Evolutionary conservation across 441 rosid species (phyloP), one percentile per base, ranked within the genome.

Genomic region (Populus hybrid): DNA sequence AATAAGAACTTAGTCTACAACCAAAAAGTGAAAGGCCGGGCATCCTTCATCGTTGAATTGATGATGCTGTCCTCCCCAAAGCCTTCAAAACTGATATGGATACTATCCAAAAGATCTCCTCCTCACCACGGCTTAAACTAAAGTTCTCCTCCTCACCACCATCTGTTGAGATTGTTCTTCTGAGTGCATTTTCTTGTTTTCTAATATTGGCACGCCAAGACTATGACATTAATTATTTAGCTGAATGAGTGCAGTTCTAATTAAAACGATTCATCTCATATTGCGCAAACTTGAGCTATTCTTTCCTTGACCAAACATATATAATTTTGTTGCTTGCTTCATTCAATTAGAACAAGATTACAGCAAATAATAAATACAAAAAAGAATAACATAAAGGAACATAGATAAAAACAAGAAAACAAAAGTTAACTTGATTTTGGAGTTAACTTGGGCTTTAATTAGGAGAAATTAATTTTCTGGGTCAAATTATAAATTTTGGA

Each of bases 21-120:
- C 26, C 26, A 24, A 24, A 24, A 26, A 26, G 28, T 26, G 28
- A 69, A 69, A 10, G 7, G 40, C 10, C 10, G 2, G 40, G 40
- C 21, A 21, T 69, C 50, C 6, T 36, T 6, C 10, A 36, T 26
- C 26, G 26, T 26, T 26, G 26, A 26, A 26, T 26, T 26, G 26
- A 26, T 26, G 26, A 26, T 26, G 26, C 26, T 26, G 26, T 24
- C n/a, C n/a, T n/a, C n/a, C n/a, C n/a, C n/a, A n/a, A n/a, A n/a
- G 67, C 76, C 35, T 78, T 81, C 46, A 78, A 81, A 34, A 82
- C 84, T 10, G 81, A 82, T 46, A 50, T 78, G 57, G 68, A 38
- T 53, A 81, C 79, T 4, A 42, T 81, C 53, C 57, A 81, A 69
- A n/a, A 78, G 76, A 69, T 81, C 69, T 81, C 81, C 5, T n/a